phyloP scores from a whole-genome alignment of 148 eudicot species.

The Fallopia convolvulus region DNA sequence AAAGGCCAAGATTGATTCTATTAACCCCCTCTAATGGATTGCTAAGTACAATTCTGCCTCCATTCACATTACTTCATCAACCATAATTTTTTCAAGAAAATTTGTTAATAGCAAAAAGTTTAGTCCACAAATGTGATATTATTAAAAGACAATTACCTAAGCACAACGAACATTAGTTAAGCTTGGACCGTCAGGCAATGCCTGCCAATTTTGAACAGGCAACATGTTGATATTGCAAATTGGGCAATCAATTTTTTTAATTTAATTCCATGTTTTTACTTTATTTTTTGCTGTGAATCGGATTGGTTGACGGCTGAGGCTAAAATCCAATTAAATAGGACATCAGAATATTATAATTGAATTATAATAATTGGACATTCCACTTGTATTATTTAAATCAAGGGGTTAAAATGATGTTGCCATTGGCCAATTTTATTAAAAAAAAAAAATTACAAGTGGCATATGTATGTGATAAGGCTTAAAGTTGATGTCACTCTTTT shows the following conservation, averaged over 20 bases:
- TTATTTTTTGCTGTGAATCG: not conserved
- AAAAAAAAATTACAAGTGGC: not conserved
- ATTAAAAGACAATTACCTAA: not conserved
- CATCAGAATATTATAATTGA: not conserved
- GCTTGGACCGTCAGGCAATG: conserved; percentile 7
- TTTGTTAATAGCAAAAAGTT: not conserved
- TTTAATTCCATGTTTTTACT: not conserved
- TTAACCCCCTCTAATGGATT: no score
- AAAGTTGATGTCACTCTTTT: no score
- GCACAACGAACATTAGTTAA: not conserved
- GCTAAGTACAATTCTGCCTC: not conserved
- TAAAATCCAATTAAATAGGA: not conserved
- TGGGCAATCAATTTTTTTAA: not conserved
- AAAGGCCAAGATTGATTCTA: not conserved
- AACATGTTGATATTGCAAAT: not conserved
- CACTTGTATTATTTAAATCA: not conserved
- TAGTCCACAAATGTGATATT: not conserved
- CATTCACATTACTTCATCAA: not conserved
- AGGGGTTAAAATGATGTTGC: not conserved
- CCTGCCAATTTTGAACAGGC: not conserved
- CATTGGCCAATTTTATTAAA: not conserved
- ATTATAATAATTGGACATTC: not conserved
- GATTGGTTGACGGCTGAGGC: not conserved
- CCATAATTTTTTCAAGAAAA: not conserved
- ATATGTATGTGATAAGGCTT: not conserved